Base-by-base conservation (phyloP, 169 alveolate genomes). In the Miamiensis avidus region DNA sequence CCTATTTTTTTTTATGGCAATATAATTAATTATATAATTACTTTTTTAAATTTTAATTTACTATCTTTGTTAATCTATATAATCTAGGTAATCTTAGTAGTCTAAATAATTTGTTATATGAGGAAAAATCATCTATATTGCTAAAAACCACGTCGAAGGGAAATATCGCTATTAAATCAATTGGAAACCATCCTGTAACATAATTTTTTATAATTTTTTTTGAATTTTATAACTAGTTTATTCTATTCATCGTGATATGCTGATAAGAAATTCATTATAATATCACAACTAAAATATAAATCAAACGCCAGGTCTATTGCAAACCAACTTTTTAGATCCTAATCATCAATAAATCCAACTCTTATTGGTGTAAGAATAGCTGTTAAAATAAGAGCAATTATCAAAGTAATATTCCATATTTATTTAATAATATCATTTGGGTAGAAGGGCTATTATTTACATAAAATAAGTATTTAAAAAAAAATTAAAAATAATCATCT, bases 101-200 rank as follows among this genome's bases (percentile, higher is more conserved):
- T 82, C 82, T 34, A 32, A 34, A 69, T 30, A 72, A 25, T 31
- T 82, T 82, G 33, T 74, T 49, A 20, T 49, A 49, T 4, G 26
- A 11, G 69, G 69, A 49, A 49, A 20, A 49, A n/a, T n/a, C n/a
- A n/a, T 49, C 20, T 49, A 4, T 4, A 49, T 49, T 49, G 4
- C 20, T 49, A 11, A 4, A 49, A 49, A 49, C 26, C 20, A 49
- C 20, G 69, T 49, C 20, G 20, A 49, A 82, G 4, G 87, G 87
- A 28, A 82, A n/a, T 0, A 82, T 82, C 25, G 87, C 31, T 26
- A 82, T 27, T 25, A 82, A 28, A 82, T 82, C 87, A 32, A 49
- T 28, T 4, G 74, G 25, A 33, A 75, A 34, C 87, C 87, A 82
- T n/a, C 76, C 74, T 25, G 34, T 33, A 6, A 82, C 0, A 74